Base-by-base conservation (phyloP, 164 flowering plant species). In the Annona cherimola region DNA sequence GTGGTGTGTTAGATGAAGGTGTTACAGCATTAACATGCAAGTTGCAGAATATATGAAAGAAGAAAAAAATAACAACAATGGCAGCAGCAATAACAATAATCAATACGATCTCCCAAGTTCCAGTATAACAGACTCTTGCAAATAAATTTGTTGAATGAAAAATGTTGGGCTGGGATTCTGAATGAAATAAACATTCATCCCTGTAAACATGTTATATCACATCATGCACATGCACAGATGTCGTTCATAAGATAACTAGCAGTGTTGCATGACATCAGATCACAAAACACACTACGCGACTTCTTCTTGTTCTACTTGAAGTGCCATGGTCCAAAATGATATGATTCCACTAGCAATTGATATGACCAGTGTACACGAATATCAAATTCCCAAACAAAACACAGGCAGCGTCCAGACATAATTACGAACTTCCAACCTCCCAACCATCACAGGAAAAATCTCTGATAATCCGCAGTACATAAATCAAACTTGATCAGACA, bases 401-500 rank as follows among this genome's bases (percentile, higher is more conserved):
- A 35, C 35, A 39, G 35, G 9, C 26, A 62, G 35, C 72, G 44
- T 61, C n/a, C 57, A 8, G 2, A 3, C 59, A 26, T 42, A 26
- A 3, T 41, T 18, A 60, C 61, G 8, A 63, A 11, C 35, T 63
- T 63, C 66, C 35, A 8, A 26, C 14, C 5, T 1, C 39, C 43
- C 41, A 46, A 39, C 57, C 50, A 46, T 46, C 40, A 45, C n/a
- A 18, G 42, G 16, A 4, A 63, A 11, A 61, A 6, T 46, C 19
- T 40, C 45, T 40, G 41, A 54, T 11, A 16, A 42, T 19, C n/a
- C 14, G 46, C 19, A 7, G n/a, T 50, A 46, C 16, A 66, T 39
- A 44, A 12, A n/a, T 14, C 39, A 6, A 72, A 62, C 78, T 75
- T 71, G 69, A 75, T 72, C 73, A 40, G 75, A 78, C 75, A 74